Evolutionary conservation across 345 rosid genomes (phyloP), one percentile per base, ranked within the genome.

Genomic region (Salix purpurea): DNA sequence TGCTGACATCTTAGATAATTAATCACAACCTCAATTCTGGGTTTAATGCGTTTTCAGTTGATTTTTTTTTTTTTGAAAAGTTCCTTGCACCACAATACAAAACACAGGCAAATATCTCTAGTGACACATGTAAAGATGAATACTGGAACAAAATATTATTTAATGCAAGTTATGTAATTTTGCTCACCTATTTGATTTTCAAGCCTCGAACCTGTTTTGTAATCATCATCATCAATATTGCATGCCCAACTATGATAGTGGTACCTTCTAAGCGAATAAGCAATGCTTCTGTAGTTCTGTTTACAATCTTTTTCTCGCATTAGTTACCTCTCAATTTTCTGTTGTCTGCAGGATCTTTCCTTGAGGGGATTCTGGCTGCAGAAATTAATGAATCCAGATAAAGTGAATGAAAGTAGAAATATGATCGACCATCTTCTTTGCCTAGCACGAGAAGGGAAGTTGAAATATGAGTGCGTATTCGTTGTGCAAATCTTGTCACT

Each of bases 361-460:
- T 82, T 95, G 88, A 91, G 79, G 76, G 99, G 99, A 52, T 95
- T 95, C 80, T 93, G 99, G 98, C 75, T 95, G 79, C 97, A 95
- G 85, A 93, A 86, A 48, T 90, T 89, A 96, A 8, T 93, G 81
- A 80, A 75, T 79, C 76, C 89, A 1, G 93, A 83, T 52, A 91
- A 88, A 83, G 84, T 90, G 32, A 82, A 70, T 64, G 96, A 93
- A 74, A 87, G 93, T 76, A 81, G 95, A 83, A 78, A 76, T 32
- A 90, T 89, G 97, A 83, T 91, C 74, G 93, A 95, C 82, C 83
- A 90, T 83, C 97, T 95, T 67, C 88, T 95, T 65, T 71, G 72
- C 62, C 85, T 93, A 11, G 88, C 84, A 7, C 81, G 76, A 42
- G 90, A 88, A 23, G 93, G 90, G 62, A 89, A 91, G 82, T 84